Conservation (phyloP, 306 rosid species). For the Trifolium fragiferum region DNA sequence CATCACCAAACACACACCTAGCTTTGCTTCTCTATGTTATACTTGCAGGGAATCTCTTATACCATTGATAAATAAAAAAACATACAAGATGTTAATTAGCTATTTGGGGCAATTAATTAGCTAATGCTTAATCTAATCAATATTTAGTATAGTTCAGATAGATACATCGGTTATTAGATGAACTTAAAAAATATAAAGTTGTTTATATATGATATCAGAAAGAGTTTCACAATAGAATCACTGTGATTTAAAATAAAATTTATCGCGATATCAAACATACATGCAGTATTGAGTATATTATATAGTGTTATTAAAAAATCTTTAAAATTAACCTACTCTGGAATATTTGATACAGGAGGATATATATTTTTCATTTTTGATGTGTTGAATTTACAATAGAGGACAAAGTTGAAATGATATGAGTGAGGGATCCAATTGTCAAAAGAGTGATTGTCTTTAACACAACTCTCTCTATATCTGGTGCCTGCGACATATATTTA, state of each 20-base stretch:
- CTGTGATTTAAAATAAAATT: too few relatives aligned
- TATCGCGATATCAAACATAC: too few relatives aligned
- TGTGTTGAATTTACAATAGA: not conserved
- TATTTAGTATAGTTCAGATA: too few relatives aligned
- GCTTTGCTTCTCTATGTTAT: conserved; percentile 11
- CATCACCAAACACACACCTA: conserved; percentile 14
- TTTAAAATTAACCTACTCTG: too few relatives aligned
- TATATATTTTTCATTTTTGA: too few relatives aligned
- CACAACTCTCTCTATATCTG: not conserved
- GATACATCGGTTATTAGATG: too few relatives aligned
- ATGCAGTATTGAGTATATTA: too few relatives aligned
- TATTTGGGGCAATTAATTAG: conserved; percentile 34
- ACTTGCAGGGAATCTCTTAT: conserved; percentile 37
- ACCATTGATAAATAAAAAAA: not conserved
- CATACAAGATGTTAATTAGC: not conserved
- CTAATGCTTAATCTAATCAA: not conserved
- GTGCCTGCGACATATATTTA: not conserved
- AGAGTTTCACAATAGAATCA: too few relatives aligned
- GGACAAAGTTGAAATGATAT: conserved; percentile 7
- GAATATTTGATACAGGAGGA: too few relatives aligned
- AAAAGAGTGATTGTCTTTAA: conserved; percentile 7
- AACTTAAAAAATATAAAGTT: too few relatives aligned
- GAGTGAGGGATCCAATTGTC: not conserved
- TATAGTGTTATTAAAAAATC: too few relatives aligned
- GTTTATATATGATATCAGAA: too few relatives aligned